A percentile compares a stretch with the other conserved stretches of the same genome.
Evolutionary conservation across 2,329 filamentous ascomycete species (phyloP).

Genomic region (Talaromyces albobiverticillius): DNA sequence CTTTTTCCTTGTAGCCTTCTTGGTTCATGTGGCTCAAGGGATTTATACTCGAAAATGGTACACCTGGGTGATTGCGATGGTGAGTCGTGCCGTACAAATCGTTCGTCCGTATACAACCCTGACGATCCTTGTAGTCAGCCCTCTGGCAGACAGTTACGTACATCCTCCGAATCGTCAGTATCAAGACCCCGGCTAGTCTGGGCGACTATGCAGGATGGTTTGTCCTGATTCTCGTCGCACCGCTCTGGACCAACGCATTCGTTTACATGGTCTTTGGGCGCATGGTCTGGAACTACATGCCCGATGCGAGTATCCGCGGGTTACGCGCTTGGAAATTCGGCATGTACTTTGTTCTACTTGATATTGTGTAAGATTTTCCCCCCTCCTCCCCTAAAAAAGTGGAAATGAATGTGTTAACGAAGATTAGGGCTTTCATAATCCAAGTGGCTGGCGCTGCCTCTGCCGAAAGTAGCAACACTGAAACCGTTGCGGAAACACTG

Average conservation of each 20-base stretch:
- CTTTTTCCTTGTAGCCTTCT: conserved; percentile 1
- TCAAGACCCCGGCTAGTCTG: conserved; percentile 37
- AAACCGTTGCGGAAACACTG: background rate
- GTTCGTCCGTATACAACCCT: background rate
- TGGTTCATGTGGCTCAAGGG: conserved; percentile 6
- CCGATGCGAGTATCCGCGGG: conserved; percentile 33
- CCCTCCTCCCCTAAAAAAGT: background rate
- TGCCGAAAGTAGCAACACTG: background rate
- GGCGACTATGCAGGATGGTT: conserved; percentile 21
- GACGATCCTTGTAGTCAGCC: background rate
- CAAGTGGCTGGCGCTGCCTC: conserved; percentile 12
- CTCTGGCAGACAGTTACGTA: conserved; percentile 36
- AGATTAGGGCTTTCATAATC: conserved; percentile 5
- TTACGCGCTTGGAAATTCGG: conserved; percentile 39
- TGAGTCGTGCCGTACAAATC: background rate
- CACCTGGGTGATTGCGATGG: conserved; percentile 12
- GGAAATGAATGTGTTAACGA: background rate
- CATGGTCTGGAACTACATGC: conserved; percentile 46
- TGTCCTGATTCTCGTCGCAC: conserved; percentile 22
- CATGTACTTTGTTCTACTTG: conserved; percentile 40
- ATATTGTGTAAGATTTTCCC: conserved; percentile 25
- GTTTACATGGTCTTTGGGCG: conserved; percentile 47
- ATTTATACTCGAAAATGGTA: conserved; percentile 6
- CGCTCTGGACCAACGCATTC: conserved; percentile 43
- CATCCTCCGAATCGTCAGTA: conserved; percentile 38